phyloP scores from a whole-genome alignment of 2,329 filamentous ascomycete genomes.

The Fragosphaeria purpurea region DNA sequence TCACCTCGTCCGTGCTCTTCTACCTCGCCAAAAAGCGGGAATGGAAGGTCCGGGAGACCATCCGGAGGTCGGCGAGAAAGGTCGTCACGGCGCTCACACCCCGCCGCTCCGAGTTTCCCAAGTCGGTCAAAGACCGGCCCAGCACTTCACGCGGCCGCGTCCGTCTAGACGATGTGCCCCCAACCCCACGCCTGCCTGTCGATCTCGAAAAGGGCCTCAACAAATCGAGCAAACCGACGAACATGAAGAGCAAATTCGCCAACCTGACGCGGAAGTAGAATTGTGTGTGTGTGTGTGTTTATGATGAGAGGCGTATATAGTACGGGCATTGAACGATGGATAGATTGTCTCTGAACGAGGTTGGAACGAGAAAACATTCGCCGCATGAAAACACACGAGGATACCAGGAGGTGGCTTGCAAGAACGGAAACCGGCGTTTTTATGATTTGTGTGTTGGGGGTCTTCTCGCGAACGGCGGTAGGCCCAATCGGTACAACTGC shows the following conservation, averaged over 20 bases:
- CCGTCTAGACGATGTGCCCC: conserved; percentile 46
- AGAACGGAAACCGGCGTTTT: no score
- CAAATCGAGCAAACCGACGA: conserved; percentile 20
- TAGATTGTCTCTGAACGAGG: no score
- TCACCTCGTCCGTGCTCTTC: conserved; percentile 57
- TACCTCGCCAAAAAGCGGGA: conserved; percentile 76
- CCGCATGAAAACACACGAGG: no score
- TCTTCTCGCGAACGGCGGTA: no score
- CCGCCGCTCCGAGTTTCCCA: conserved; percentile 49
- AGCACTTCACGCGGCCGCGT: conserved; percentile 29
- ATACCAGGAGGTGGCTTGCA: no score
- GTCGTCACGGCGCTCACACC: conserved; percentile 55
- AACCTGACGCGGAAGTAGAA: conserved; percentile 22
- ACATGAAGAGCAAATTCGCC: conserved; percentile 7
- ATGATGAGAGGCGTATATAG: not conserved
- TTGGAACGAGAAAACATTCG: no score
- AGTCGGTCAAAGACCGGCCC: conserved; percentile 38
- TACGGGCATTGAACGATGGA: no score
- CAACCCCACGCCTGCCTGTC: conserved; percentile 45
- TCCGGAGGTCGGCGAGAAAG: conserved; percentile 57
- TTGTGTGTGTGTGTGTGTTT: not conserved
- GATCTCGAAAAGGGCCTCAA: conserved; percentile 50
- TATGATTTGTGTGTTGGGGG: no score
- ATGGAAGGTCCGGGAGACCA: conserved; percentile 65
- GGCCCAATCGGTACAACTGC: no score